These are phyloP conservation scores for Actinomortierella ambigua DNA, from an alignment of 371 early-diverging fungal genomes.

Conservation along the genomic window DNA sequence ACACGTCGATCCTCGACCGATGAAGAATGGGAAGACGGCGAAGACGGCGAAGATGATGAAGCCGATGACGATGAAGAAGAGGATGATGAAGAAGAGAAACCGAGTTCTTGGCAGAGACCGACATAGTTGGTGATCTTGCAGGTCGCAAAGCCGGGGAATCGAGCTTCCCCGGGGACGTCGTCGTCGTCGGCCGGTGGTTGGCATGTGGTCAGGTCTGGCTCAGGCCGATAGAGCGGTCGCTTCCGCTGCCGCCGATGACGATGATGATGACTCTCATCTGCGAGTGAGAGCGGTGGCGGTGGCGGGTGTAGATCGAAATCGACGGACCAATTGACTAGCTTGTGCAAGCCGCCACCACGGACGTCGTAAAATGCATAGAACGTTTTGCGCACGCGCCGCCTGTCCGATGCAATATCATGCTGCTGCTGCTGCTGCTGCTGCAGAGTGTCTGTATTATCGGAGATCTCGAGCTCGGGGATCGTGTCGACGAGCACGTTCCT, in stretches of 20 bases:
- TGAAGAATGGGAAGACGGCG: too few species aligned
- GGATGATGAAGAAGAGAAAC: too few species aligned
- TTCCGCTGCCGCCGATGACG: background rate
- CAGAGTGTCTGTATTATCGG: too few species aligned
- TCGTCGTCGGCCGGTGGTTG: constrained; percentile 18
- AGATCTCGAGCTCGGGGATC: constrained; percentile 1
- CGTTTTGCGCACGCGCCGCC: background rate
- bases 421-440: too few species aligned
- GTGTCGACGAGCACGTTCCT: constrained; percentile 25
- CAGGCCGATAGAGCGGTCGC: background rate
- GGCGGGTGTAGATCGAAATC: too few species aligned
- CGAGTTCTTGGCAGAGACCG: constrained; percentile 26
- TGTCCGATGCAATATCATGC: background rate
- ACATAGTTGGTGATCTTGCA: constrained; percentile 30
- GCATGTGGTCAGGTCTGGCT: constrained; percentile 8
- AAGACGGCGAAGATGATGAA: too few species aligned
- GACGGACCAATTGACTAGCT: constrained; percentile 20
- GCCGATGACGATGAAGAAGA: too few species aligned
- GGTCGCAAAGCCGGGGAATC: constrained; percentile 25
- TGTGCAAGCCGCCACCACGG: constrained; percentile 24
- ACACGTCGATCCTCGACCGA: constrained; percentile 1
- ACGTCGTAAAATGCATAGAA: constrained; percentile 28
- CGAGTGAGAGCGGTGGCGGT: too few species aligned
- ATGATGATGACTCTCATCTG: too few species aligned
- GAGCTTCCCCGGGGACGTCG: constrained; percentile 21